phyloP scores from a whole-genome alignment of 805 yeast species.

The Citeromyces nyonsensis region DNA sequence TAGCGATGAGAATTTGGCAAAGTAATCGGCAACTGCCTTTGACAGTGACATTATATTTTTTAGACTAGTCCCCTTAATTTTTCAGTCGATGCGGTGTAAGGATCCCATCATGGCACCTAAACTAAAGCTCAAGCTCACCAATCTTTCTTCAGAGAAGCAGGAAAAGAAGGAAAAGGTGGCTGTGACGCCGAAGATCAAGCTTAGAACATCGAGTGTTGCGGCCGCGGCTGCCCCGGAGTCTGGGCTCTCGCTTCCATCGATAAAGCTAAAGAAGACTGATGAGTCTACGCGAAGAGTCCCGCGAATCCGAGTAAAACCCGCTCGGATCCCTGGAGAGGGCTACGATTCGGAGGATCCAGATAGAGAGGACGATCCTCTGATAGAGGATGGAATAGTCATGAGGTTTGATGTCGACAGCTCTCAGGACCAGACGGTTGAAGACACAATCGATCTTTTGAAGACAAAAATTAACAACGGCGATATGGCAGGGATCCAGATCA shows the following conservation, averaged over 20 bases:
- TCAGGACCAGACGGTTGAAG: slow-evolving; percentile 7
- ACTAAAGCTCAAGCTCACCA: too few species aligned
- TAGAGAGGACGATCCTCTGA: slow-evolving; percentile 82
- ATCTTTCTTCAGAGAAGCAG: not conserved
- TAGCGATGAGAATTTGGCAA: not conserved
- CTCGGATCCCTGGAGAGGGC: slow-evolving; percentile 82
- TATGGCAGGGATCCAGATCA: slow-evolving; percentile 51
- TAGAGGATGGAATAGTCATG: slow-evolving; percentile 75
- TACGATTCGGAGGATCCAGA: slow-evolving; percentile 96
- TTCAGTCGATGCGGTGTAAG: not conserved
- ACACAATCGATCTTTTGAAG: slow-evolving; percentile 54
- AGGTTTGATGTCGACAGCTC: slow-evolving; percentile 50
- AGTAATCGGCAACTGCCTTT: too few species aligned
- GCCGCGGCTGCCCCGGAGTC: slow-evolving; percentile 5
- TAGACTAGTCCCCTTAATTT: not conserved
- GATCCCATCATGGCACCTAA: not conserved
- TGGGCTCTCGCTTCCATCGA: slow-evolving; percentile 3
- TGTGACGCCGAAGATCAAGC: not conserved
- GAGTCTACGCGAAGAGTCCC: slow-evolving; percentile 12
- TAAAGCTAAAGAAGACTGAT: slow-evolving; percentile 14
- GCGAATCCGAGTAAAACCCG: slow-evolving; percentile 35
- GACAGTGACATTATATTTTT: not conserved
- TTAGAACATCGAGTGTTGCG: not conserved
- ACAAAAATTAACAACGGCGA: slow-evolving; percentile 68
- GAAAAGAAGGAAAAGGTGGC: not conserved